These are phyloP conservation scores for Penicillium mononematosum DNA, from an alignment of 495 filamentous ascomycete genomes.

Conservation along the genomic window DNA sequence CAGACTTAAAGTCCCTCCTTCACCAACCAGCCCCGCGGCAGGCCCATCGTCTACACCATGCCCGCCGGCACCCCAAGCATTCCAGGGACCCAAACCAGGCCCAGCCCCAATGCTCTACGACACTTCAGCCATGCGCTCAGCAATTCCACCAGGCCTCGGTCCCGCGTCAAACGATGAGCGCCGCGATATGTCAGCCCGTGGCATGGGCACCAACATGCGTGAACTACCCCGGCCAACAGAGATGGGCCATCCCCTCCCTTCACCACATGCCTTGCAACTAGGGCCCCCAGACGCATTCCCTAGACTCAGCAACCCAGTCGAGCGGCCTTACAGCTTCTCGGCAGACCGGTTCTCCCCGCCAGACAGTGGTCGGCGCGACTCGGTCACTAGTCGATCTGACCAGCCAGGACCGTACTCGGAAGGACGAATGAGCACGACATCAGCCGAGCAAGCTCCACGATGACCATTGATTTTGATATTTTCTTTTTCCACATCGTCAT, in stretches of 20 bases:
- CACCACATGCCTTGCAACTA: slow-evolving; percentile 34
- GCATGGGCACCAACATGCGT: slow-evolving; percentile 28
- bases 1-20: slow-evolving; percentile 34
- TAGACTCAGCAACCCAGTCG: slow-evolving; percentile 23
- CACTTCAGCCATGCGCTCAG: slow-evolving; percentile 7
- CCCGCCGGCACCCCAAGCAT: slow-evolving; percentile 11
- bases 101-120: slow-evolving; percentile 15
- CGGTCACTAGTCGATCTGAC: slow-evolving; percentile 19
- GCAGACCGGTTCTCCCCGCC: slow-evolving; percentile 33
- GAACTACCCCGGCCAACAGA: slow-evolving; percentile 38
- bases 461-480: slow-evolving; percentile 8
- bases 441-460: slow-evolving; percentile 23
- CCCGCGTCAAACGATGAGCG: slow-evolving; percentile 19
- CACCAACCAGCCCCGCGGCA: slow-evolving; percentile 35
- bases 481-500: background rate
- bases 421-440: slow-evolving; percentile 17
- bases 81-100: slow-evolving; percentile 1
- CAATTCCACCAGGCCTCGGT: slow-evolving; percentile 7
- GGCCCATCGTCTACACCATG: slow-evolving; percentile 2
- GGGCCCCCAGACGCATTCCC: slow-evolving; percentile 33
- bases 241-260: slow-evolving; percentile 35
- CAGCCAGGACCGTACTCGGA: slow-evolving; percentile 17
- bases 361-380: slow-evolving; percentile 32
- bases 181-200: slow-evolving; percentile 23
- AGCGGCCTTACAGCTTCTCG: slow-evolving; percentile 20